These are phyloP conservation scores for Heteromeles arbutifolia DNA, from an alignment of 306 rosid species.

Conservation along the genomic window DNA sequence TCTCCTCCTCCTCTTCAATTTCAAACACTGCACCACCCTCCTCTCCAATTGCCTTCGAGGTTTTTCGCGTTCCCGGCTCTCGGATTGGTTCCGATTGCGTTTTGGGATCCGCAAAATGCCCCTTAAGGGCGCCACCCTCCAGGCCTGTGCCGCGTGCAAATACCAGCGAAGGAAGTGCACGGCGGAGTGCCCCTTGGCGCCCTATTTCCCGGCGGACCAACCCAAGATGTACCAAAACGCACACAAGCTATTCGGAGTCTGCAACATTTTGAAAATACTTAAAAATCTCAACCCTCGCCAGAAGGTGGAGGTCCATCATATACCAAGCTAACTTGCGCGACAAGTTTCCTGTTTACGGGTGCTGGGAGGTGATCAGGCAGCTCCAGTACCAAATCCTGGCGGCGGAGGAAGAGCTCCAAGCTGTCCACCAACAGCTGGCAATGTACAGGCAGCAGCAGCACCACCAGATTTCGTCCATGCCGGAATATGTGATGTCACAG, in stretches of 20 bases:
- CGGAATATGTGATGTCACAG: conserved; percentile 37
- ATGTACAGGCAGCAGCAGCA: conserved; percentile 47
- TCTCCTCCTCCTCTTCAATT: background rate
- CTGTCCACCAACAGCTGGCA: conserved; percentile 47
- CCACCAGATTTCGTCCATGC: conserved; percentile 18
- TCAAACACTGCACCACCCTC: background rate
- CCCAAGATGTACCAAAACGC: conserved; percentile 55
- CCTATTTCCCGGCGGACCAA: conserved; percentile 68
- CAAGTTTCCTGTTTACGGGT: conserved; percentile 57
- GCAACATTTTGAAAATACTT: conserved; percentile 53
- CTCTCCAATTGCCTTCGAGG: background rate
- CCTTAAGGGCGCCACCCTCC: conserved; percentile 60
- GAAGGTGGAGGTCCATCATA: conserved; percentile 43
- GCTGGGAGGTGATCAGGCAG: conserved; percentile 45
- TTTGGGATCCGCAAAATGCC: conserved; percentile 29
- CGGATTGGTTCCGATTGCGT: background rate
- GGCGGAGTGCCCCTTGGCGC: conserved; percentile 56
- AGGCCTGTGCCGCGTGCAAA: conserved; percentile 79
- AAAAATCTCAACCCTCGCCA: conserved; percentile 33
- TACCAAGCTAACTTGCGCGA: conserved; percentile 50
- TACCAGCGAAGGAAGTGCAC: conserved; percentile 63
- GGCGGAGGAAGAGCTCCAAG: conserved; percentile 50
- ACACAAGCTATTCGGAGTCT: conserved; percentile 66
- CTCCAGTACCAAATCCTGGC: conserved; percentile 38
- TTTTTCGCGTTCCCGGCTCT: background rate